Base-by-base conservation (phyloP, 129 eudicot species). In the Dittrichia graveolens region DNA sequence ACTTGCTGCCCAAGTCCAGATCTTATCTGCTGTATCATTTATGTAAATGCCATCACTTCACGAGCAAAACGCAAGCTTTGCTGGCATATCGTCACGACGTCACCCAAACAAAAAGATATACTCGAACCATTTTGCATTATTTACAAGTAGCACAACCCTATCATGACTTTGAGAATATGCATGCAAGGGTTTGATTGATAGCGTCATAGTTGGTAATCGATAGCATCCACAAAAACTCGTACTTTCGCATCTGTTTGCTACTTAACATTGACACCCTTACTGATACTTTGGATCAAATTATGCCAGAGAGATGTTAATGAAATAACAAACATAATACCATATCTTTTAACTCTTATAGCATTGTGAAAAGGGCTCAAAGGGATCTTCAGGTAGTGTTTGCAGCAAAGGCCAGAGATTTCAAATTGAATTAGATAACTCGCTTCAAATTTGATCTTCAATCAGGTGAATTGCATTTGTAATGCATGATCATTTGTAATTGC, bases 101-200 rank as follows among this genome's bases (percentile, higher is more conserved):
- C 54, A 18, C 9, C 74, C 37, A 14, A 41, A 10, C 40, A 40
- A 53, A 53, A 24, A 69, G 40, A 48, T 13, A 48, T 44, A 6
- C 71, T 12, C n/a, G 5, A 54, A 54, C 59, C 59, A 6, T 54
- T 53, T 54, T 2, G 34, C 59, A 54, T 6, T 3, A 34, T 34
- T 69, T 69, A 69, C 37, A 38, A 52, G 62, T 52, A 70, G 63
- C 61, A 18, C 75, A 55, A 54, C 53, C n/a, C 45, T 42, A 42
- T 24, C 41, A 55, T 43, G 42, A 10, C 7, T 56, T 41, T 56
- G 56, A 31, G 7, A 56, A 47, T 40, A 41, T 31, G 18, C 38
- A 43, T 13, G 9, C 16, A 65, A 65, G 43, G 31, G 16, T 19
- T 57, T 42, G 54, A 56, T 44, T 8, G 3, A 66, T 24, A 66